A percentile compares a stretch with the other conserved stretches of the same genome.
Evolutionary conservation across 495 filamentous ascomycete genomes (phyloP).

Genomic region (Aspergillus conjunctus): DNA sequence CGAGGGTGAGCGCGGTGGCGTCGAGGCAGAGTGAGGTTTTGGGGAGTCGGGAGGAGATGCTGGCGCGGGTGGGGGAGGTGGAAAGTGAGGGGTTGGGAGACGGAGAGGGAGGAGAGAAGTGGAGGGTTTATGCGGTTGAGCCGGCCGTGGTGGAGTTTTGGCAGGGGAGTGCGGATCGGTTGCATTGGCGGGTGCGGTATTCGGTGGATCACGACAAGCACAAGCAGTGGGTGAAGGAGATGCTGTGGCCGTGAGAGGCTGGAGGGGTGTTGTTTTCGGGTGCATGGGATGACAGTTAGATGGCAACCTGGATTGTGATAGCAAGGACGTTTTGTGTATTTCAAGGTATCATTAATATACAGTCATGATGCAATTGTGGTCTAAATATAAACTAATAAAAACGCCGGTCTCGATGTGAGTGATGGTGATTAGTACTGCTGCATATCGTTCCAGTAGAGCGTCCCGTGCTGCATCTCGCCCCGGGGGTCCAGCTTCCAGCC

Average conservation of each 20-base stretch:
- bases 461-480: constrained; percentile 68
- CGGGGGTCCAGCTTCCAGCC: constrained; percentile 63
- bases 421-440: neutral
- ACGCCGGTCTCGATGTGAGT: no score
- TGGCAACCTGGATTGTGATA: no score
- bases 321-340: no score
- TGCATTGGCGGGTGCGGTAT: constrained; percentile 19
- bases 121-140: constrained; percentile 24
- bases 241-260: constrained; percentile 23
- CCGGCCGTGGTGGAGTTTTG: constrained; percentile 19
- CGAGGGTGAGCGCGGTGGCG: constrained; percentile 19
- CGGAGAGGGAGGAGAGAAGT: constrained; percentile 12
- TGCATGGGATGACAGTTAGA: no score
- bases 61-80: constrained; percentile 1
- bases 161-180: constrained; percentile 18
- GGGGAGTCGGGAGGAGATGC: neutral
- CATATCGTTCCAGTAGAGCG: constrained; percentile 61
- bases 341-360: no score
- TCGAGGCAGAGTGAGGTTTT: constrained; percentile 25
- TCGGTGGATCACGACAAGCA: neutral
- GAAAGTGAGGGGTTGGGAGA: neutral
- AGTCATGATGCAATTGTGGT: no score
- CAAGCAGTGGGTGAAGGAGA: constrained; percentile 15
- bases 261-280: neutral
- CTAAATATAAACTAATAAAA: no score